Evolutionary conservation across 352 stramenopile genomes (phyloP).

Genomic region (Globisporangium irregulare): DNA sequence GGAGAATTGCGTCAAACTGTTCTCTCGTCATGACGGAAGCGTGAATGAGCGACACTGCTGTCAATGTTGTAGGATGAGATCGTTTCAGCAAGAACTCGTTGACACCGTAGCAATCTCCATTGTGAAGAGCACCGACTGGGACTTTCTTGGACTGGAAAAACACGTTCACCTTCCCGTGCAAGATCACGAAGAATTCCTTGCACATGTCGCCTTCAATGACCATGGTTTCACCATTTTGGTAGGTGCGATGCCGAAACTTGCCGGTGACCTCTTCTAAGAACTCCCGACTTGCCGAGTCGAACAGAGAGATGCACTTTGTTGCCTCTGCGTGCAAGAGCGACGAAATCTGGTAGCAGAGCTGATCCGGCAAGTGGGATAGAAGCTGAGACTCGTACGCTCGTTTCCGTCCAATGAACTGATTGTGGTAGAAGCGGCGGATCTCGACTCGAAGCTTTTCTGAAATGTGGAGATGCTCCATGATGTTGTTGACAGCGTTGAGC

Average conservation of each 20-base stretch:
- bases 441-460: slow-evolving; percentile 49
- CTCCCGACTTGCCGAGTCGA: slow-evolving; percentile 58
- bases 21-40: slow-evolving; percentile 72
- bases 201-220: slow-evolving; percentile 67
- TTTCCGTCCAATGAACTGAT: slow-evolving; percentile 56
- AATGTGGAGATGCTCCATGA: slow-evolving; percentile 60
- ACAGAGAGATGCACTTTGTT: slow-evolving; percentile 51
- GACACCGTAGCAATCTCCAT: slow-evolving; percentile 68
- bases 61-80: slow-evolving; percentile 43
- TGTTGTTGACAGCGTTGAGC: slow-evolving; percentile 58
- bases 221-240: slow-evolving; percentile 70
- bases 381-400: slow-evolving; percentile 70
- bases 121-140: slow-evolving; percentile 51
- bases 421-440: slow-evolving; percentile 75
- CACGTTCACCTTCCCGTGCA: slow-evolving; percentile 63
- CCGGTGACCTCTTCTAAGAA: slow-evolving; percentile 79
- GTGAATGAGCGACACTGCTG: slow-evolving; percentile 43
- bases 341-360: slow-evolving; percentile 75
- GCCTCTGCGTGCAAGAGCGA: slow-evolving; percentile 62
- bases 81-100: slow-evolving; percentile 58
- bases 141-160: slow-evolving; percentile 47
- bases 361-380: slow-evolving; percentile 59
- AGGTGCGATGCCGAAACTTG: slow-evolving; percentile 70
- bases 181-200: slow-evolving; percentile 65
- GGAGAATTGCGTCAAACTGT: slow-evolving; percentile 61